Base-by-base conservation (phyloP, 2,329 filamentous ascomycete genomes). In the Aureobasidium zeae region DNA sequence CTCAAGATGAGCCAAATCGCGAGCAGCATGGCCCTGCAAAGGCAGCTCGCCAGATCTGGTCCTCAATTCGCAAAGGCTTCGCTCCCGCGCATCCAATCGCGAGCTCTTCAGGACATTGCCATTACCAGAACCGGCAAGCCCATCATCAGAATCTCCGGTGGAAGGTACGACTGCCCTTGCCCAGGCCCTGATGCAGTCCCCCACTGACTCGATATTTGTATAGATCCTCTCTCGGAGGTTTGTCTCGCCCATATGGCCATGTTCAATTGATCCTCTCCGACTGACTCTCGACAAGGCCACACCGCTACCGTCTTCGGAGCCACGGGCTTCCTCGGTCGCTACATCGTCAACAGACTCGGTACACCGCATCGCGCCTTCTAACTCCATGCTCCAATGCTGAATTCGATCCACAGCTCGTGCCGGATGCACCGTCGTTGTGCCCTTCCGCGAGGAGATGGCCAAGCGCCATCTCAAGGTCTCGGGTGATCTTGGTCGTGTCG, bases 221-320 rank as follows among this genome's bases (percentile, higher is more conserved):
- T 54, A 91, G 86, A 59, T 88, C 83, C 53, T 85, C 85, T 53
- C 75, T 93, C 53, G 86, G 86, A 81, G 86, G 86, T 93, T 79
- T 21, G 57, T 32, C 30, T 11, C 28, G 8, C 28, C 16, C 28
- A 60, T 9, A 26, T 20, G 3, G 24, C 39, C 29, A 37, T 38
- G 47, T 29, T 39, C 39, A 41, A 46, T 44, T 44, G 48, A 44
- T 37, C 25, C 29, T 16, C 12, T 11, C 5, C 25, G 54, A 54
- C 59, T 59, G 59, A 66, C 58, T 55, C 51, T 43, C 48, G 55
- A 17, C 59, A 58, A 86, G 89, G 89, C 54, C 87, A 96, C 69
- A 95, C 88, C 51, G 89, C 85, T 49, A 98, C 91, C 47, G 89
- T 98, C 57, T 98, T 98, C 68, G 91, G 91, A 67, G 91, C 91